phyloP scores from a whole-genome alignment of 306 rosid genomes.

The Cucumis cinereus region DNA sequence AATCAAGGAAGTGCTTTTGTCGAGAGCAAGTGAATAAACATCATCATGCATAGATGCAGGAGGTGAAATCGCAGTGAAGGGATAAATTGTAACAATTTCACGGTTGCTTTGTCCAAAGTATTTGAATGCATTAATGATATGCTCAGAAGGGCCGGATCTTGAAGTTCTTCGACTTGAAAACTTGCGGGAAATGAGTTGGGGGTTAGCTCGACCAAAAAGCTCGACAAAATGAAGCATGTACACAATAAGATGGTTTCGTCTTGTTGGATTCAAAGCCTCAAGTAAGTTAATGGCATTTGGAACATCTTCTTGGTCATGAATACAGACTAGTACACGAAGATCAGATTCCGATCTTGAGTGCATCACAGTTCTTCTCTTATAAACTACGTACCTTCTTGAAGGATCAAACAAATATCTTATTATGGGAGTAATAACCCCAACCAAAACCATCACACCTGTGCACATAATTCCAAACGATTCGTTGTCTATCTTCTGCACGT shows the following conservation, averaged over 20 bases:
- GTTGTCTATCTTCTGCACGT: slow-evolving; percentile 6
- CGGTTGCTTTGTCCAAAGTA: slow-evolving; percentile 6
- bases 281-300: neutral
- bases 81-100: slow-evolving; percentile 4
- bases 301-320: slow-evolving; percentile 3
- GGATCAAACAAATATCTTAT: slow-evolving; percentile 21
- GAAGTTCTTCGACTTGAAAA: neutral
- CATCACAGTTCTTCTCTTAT: slow-evolving; percentile 16
- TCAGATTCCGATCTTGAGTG: slow-evolving; percentile 6
- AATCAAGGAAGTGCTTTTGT: slow-evolving; percentile 11
- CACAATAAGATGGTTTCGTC: slow-evolving; percentile 9
- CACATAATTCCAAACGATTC: slow-evolving; percentile 19
- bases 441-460: slow-evolving; percentile 7
- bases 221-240: slow-evolving; percentile 16
- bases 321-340: slow-evolving; percentile 13
- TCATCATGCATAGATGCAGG: slow-evolving; percentile 19
- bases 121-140: slow-evolving; percentile 17
- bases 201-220: slow-evolving; percentile 13
- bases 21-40: slow-evolving; percentile 16
- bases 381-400: slow-evolving; percentile 17
- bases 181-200: slow-evolving; percentile 20
- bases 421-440: slow-evolving; percentile 10
- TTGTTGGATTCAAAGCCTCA: slow-evolving; percentile 19
- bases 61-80: slow-evolving; percentile 17
- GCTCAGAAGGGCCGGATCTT: neutral